These are phyloP conservation scores for Claviceps citrina DNA, from an alignment of 2,329 filamentous ascomycete species.

Conservation along the genomic window DNA sequence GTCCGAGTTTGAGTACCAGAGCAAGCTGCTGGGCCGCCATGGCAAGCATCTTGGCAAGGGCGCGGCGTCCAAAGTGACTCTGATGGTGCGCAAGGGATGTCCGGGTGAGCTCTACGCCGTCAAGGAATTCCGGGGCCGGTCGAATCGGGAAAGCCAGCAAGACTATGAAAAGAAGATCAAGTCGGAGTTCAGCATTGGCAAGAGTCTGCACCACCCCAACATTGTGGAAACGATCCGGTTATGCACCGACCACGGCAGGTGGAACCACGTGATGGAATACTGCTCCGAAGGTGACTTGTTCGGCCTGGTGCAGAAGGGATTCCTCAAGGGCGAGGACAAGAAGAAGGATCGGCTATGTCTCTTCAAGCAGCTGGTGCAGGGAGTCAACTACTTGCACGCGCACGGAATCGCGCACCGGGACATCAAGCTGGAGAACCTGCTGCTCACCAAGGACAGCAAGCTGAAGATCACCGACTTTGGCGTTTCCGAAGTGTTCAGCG, in stretches of 20 bases:
- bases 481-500: conserved; percentile 72
- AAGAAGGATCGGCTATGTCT: conserved; percentile 60
- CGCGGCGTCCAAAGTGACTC: conserved; percentile 64
- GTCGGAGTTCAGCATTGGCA: conserved; percentile 77
- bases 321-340: conserved; percentile 49
- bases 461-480: conserved; percentile 89
- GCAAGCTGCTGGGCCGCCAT: conserved; percentile 54
- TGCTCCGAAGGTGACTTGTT: conserved; percentile 73
- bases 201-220: conserved; percentile 73
- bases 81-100: conserved; percentile 59
- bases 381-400: conserved; percentile 64
- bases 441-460: conserved; percentile 64
- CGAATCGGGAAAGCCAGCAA: conserved; percentile 48
- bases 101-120: conserved; percentile 59
- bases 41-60: conserved; percentile 69
- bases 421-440: conserved; percentile 76
- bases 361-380: conserved; percentile 78
- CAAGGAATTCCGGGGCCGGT: conserved; percentile 71
- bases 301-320: conserved; percentile 54
- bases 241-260: conserved; percentile 58
- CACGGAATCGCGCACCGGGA: conserved; percentile 83
- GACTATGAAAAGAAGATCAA: conserved; percentile 85
- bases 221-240: conserved; percentile 68
- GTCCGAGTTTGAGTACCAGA: conserved; percentile 51
- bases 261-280: conserved; percentile 91